Percentiles rank a stretch among this genome's conserved stretches.
Evolutionary conservation across 345 rosid species (phyloP).

Genomic region (Arabidopsis arenosa): DNA sequence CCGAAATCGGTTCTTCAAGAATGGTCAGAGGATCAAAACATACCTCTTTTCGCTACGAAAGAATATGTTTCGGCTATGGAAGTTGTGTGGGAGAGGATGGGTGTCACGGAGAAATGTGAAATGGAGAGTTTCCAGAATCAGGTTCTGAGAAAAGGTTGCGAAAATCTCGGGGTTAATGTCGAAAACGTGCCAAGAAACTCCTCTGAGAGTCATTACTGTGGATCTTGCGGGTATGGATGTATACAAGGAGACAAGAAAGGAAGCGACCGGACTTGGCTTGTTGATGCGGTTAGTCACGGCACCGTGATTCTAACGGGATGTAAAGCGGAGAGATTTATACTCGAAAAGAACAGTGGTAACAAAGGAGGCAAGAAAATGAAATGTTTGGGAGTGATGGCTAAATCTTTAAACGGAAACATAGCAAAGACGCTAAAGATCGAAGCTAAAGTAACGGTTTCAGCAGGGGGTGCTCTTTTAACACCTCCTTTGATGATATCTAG

Average conservation of each 20-base stretch:
- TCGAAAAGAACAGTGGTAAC: slow-evolving; percentile 47
- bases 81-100: slow-evolving; percentile 67
- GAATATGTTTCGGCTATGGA: slow-evolving; percentile 74
- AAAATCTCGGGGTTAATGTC: slow-evolving; percentile 63
- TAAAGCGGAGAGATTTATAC: slow-evolving; percentile 71
- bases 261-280: slow-evolving; percentile 81
- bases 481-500: slow-evolving; percentile 85
- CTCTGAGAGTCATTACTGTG: slow-evolving; percentile 77
- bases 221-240: slow-evolving; percentile 87
- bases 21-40: slow-evolving; percentile 63
- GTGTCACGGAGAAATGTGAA: slow-evolving; percentile 65
- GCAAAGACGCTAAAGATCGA: slow-evolving; percentile 59
- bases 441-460: slow-evolving; percentile 77
- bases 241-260: slow-evolving; percentile 83
- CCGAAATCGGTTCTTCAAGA: slow-evolving; percentile 69
- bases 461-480: slow-evolving; percentile 79
- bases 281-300: slow-evolving; percentile 70
- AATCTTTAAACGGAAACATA: slow-evolving; percentile 50
- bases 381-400: slow-evolving; percentile 74
- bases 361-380: slow-evolving; percentile 52
- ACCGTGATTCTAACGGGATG: slow-evolving; percentile 83
- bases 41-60: slow-evolving; percentile 53
- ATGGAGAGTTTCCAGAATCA: slow-evolving; percentile 78
- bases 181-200: slow-evolving; percentile 67
- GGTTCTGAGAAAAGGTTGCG: slow-evolving; percentile 78